Percentiles rank a stretch among this genome's conserved stretches.
Conservation (phyloP, 352 stramenopile genomes). For the Blastocystis sp. region DNA sequence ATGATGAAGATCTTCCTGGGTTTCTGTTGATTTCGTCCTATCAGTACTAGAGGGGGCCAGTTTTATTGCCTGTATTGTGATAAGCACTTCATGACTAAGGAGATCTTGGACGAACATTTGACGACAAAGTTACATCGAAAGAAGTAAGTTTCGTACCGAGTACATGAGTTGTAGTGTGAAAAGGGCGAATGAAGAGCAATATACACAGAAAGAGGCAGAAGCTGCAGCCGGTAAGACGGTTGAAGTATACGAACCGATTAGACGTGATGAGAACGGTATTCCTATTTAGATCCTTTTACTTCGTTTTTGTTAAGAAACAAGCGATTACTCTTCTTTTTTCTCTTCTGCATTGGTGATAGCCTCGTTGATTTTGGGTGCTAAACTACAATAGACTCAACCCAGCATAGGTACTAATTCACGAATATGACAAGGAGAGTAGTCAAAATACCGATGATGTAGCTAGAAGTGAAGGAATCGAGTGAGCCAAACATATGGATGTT, state of each 20-base stretch:
- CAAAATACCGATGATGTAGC: constrained; percentile 23
- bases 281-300: neutral
- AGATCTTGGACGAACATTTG: constrained; percentile 51
- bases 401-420: neutral
- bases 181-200: constrained; percentile 53
- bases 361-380: constrained; percentile 5
- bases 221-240: constrained; percentile 40
- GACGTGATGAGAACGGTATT: neutral
- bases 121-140: constrained; percentile 43
- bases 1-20: constrained; percentile 60
- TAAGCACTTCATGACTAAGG: constrained; percentile 48
- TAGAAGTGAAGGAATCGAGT: neutral
- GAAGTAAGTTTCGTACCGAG: neutral
- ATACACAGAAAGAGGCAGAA: constrained; percentile 55
- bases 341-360: neutral
- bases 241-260: constrained; percentile 41
- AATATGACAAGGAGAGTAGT: constrained; percentile 21
- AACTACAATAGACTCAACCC: neutral
- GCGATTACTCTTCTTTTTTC: constrained; percentile 16
- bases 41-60: neutral
- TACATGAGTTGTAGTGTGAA: constrained; percentile 42
- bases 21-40: neutral
- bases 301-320: constrained; percentile 25
- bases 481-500: constrained; percentile 40
- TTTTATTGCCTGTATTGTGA: constrained; percentile 62